Base-by-base conservation (phyloP, 78 protist genomes). In the Pigoraptor vietnamica region DNA sequence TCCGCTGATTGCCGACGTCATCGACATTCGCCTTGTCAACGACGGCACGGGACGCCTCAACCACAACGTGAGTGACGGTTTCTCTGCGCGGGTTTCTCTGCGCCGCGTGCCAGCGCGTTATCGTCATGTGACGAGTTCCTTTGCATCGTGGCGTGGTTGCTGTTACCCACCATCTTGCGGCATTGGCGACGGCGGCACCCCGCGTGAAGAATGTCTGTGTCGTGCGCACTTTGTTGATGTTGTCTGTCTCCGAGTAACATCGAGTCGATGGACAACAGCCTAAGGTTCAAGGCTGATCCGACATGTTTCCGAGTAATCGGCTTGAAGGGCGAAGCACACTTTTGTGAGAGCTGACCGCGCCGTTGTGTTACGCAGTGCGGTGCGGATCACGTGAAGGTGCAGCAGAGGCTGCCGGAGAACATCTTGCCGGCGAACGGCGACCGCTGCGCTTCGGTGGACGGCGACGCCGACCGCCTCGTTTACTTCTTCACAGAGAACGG, bases 401-500 rank as follows among this genome's bases (percentile, higher is more conserved):
- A 38, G 37, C 92, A 93, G 83, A 0, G 35, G 0, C 39, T 89
- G n/a, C 79, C 48, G 40, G 9, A 32, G 14, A 38, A 32, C 29
- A 36, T 14, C 23, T 90, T 89, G 10, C 40, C 79, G 34, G 29
- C 6, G 38, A 29, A n/a, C 88, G 81, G 24, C 37, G 91, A 6
- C n/a, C 91, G 87, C 89, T 79, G 25, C n/a, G 94, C 81, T 37
- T 56, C 94, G 24, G n/a, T 96, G 34, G 98, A 96, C 67, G 98
- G 98, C 24, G 98, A 96, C 89, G 97, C 96, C 32, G 98, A 96
- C 90, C 94, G 98, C 36, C 29, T 96, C 37, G 93, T 96, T 35
- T 94, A 89, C 82, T 94, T 67, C 93, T 94, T 34, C 90, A 24
- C 36, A 86, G 83, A 25, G 14, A 67, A 37, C 0, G 92, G 84